Percentiles rank a stretch among this genome's conserved stretches.
Conservation (phyloP, 345 rosid genomes). For the Corchorus capsularis region DNA sequence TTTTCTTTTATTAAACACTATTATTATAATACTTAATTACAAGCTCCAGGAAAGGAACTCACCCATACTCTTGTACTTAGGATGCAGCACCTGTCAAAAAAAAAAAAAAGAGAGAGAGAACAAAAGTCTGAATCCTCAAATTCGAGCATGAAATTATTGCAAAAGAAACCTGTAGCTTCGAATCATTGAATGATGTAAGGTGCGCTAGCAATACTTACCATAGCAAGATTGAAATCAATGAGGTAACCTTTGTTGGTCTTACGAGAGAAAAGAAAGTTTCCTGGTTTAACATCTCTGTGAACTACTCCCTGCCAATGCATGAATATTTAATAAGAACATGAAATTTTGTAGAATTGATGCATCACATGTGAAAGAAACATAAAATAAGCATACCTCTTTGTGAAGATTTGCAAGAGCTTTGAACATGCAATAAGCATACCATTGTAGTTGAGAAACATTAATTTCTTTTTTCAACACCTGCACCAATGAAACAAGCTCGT, state of each 20-base stretch:
- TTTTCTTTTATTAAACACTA: not conserved
- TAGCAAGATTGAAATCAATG: conserved; percentile 93
- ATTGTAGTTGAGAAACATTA: conserved; percentile 64
- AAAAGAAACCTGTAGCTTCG: not conserved
- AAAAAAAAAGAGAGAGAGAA: conserved; percentile 24
- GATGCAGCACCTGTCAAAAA: conserved; percentile 72
- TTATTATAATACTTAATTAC: not conserved
- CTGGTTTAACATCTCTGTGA: conserved; percentile 98
- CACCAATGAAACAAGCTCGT: conserved; percentile 19
- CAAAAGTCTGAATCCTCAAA: conserved; percentile 17
- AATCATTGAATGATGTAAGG: not conserved
- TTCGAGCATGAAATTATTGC: not conserved
- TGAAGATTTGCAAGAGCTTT: conserved; percentile 85
- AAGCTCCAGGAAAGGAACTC: conserved; percentile 27
- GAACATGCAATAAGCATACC: conserved; percentile 90
- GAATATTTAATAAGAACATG: conserved; percentile 12
- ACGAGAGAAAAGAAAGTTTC: conserved; percentile 88
- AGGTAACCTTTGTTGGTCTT: conserved; percentile 79
- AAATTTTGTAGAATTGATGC: not conserved
- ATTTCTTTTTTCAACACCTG: conserved; percentile 76
- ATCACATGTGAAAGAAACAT: not conserved
- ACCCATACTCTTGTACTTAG: conserved; percentile 64
- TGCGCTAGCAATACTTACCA: conserved; percentile 54
- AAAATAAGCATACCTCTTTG: conserved; percentile 55
- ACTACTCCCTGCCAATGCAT: conserved; percentile 63